A percentile compares a stretch with the other conserved stretches of the same genome.
phyloP scores from a whole-genome alignment of 192 early-diverging fungal genomes.

The Entomortierella parvispora region DNA sequence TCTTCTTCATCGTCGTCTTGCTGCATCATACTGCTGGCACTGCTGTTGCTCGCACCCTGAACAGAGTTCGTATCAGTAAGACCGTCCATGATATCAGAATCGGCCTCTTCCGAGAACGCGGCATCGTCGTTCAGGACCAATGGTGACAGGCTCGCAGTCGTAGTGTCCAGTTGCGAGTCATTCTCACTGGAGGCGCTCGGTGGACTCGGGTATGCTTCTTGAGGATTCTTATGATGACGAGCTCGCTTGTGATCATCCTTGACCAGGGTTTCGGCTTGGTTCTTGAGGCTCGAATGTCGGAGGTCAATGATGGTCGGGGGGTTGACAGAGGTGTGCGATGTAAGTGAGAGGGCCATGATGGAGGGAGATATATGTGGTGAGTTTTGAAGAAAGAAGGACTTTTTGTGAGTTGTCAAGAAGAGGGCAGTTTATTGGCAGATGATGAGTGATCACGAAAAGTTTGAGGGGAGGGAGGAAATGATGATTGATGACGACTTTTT shows the following conservation, averaged over 20 bases:
- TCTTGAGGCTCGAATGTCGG: slow-evolving; percentile 8
- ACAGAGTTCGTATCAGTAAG: slow-evolving; percentile 19
- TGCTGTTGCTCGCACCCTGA: slow-evolving; percentile 1
- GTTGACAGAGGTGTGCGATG: not conserved
- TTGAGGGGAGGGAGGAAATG: too few relatives aligned
- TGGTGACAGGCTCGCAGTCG: not conserved
- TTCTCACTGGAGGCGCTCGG: not conserved
- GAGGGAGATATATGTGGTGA: not conserved
- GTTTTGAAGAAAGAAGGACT: not conserved
- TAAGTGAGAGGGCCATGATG: slow-evolving; percentile 3
- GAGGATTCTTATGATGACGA: not conserved
- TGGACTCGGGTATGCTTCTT: slow-evolving; percentile 24
- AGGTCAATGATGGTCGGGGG: slow-evolving; percentile 44
- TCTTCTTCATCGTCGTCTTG: not conserved
- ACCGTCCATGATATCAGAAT: slow-evolving; percentile 30
- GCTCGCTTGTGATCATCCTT: slow-evolving; percentile 1
- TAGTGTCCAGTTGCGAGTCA: not conserved
- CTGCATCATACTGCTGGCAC: not conserved
- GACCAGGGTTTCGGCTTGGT: slow-evolving; percentile 3
- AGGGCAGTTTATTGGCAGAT: too few relatives aligned
- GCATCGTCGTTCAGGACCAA: not conserved
- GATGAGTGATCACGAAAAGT: too few relatives aligned
- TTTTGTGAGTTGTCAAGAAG: too few relatives aligned
- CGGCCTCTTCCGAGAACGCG: slow-evolving; percentile 5
- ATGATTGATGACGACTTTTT: too few relatives aligned